phyloP scores from a whole-genome alignment of 2,329 filamentous ascomycete species.

The Davidsoniella eucalypti region DNA sequence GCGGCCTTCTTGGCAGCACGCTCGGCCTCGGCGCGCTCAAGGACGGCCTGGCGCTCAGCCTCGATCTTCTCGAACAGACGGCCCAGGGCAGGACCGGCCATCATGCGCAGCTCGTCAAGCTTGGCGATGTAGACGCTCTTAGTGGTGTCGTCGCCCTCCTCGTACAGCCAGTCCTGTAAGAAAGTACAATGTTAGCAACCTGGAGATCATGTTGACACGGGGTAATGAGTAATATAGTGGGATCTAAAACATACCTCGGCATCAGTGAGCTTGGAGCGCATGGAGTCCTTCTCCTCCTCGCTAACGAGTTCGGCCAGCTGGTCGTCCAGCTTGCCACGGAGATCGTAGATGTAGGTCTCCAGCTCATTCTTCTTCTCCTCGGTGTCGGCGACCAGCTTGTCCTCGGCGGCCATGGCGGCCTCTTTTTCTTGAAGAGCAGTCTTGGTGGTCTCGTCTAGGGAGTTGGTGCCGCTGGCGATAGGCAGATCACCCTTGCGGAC shows the following conservation, averaged over 20 bases:
- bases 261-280: conserved; percentile 66
- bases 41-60: conserved; percentile 61
- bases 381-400: conserved; percentile 95
- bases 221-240: not conserved
- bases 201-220: not conserved
- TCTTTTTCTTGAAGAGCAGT: conserved; percentile 63
- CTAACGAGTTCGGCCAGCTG: conserved; percentile 76
- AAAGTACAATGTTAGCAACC: not conserved
- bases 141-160: conserved; percentile 84
- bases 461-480: conserved; percentile 66
- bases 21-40: conserved; percentile 64
- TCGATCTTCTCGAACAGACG: conserved; percentile 92
- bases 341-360: conserved; percentile 92
- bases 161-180: conserved; percentile 86
- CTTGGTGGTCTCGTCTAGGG: conserved; percentile 55
- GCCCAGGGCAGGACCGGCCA: conserved; percentile 82
- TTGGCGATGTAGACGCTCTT: conserved; percentile 91
- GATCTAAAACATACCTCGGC: conserved; percentile 53
- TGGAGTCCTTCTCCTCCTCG: conserved; percentile 81
- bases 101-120: conserved; percentile 83
- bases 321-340: conserved; percentile 88
- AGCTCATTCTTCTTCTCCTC: conserved; percentile 99
- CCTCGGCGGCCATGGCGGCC: conserved; percentile 84
- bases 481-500: conserved; percentile 92
- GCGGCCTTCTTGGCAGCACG: conserved; percentile 50